These are phyloP conservation scores for Penicillium sp. DNA, from an alignment of 2,329 filamentous ascomycete species.

Conservation along the genomic window DNA sequence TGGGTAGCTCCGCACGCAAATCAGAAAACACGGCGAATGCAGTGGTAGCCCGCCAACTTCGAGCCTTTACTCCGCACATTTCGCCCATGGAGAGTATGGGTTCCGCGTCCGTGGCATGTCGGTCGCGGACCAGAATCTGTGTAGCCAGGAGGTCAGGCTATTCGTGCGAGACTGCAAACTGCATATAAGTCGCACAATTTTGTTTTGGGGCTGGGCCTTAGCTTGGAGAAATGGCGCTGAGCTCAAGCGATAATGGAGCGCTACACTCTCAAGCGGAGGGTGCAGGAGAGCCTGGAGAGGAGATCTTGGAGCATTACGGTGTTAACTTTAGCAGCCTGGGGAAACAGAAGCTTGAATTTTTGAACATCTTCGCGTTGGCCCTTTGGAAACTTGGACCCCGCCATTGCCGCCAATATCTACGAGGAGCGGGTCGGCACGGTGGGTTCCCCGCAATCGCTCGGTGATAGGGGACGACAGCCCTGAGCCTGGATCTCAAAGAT, in stretches of 20 bases:
- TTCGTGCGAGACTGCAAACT: slow-evolving; percentile 27
- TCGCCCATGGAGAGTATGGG: slow-evolving; percentile 16
- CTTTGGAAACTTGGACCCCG: neutral
- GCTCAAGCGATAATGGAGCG: slow-evolving; percentile 4
- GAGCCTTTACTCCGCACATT: neutral
- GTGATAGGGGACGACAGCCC: slow-evolving; percentile 10
- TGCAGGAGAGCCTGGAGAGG: slow-evolving; percentile 6
- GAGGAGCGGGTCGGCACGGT: slow-evolving; percentile 8
- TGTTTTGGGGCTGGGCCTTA: slow-evolving; percentile 14
- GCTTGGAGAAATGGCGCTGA: slow-evolving; percentile 16
- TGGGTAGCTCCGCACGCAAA: slow-evolving; percentile 9
- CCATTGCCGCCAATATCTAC: slow-evolving; percentile 12
- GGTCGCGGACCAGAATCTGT: slow-evolving; percentile 14
- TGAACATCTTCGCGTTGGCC: slow-evolving; percentile 14
- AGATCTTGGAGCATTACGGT: slow-evolving; percentile 15
- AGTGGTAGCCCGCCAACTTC: neutral
- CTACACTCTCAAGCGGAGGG: neutral
- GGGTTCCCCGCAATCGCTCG: slow-evolving; percentile 1
- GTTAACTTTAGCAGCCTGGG: neutral
- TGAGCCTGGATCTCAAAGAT: too few species aligned
- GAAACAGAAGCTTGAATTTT: slow-evolving; percentile 12
- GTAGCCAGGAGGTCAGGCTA: slow-evolving; percentile 24
- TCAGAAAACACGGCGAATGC: slow-evolving; percentile 10
- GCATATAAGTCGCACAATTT: slow-evolving; percentile 13
- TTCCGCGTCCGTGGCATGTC: slow-evolving; percentile 3